Evolutionary conservation across 148 eudicot species (phyloP), one percentile per base, ranked within the genome.

Genomic region (Chenopodium quinoa): DNA sequence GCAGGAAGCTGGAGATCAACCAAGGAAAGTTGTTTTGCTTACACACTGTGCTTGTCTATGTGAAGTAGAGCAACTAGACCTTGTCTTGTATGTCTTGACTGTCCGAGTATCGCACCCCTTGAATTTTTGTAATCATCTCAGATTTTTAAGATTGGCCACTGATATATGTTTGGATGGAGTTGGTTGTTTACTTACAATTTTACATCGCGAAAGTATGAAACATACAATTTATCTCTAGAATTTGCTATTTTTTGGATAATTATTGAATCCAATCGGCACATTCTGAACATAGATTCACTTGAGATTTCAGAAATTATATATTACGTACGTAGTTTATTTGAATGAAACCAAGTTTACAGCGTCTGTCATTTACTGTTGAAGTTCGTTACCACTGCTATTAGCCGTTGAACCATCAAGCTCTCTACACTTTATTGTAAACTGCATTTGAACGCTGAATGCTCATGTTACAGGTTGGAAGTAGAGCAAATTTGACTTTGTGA

Each of bases 1-100:
- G 81, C 86, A 84, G 83, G 85, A 76, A 71, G 66, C 71, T 48
- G 70, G 73, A 67, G 76, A 44, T 22, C 50, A 40, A 19, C 62
- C 66, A 80, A 7, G 73, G 75, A 34, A 79, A 65, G 78, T 64
- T 65, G 65, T 48, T 80, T 80, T 54, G 75, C 47, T 72, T 32
- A 25, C 50, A 40, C 54, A 47, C 34, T 75, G 60, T 62, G 66
- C 73, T 14, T 69, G 64, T 44, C 44, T 58, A 58, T 46, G 79
- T 77, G 58, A 17, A 64, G 40, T 31, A 31, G 32, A 31, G 32
- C 32, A 31, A 31, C 32, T 31, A 31, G 32, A 31, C 32, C 62
- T 17, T 29, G 40, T 46, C 47, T 1, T 34, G n/a, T 25, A 5
- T 27, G n/a, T 37, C 34, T 27, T 31, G 32, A 31, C 32, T 31